Evolutionary conservation across 1,139 yeast genomes (phyloP).

Genomic region (Debaryomyces udenii): DNA sequence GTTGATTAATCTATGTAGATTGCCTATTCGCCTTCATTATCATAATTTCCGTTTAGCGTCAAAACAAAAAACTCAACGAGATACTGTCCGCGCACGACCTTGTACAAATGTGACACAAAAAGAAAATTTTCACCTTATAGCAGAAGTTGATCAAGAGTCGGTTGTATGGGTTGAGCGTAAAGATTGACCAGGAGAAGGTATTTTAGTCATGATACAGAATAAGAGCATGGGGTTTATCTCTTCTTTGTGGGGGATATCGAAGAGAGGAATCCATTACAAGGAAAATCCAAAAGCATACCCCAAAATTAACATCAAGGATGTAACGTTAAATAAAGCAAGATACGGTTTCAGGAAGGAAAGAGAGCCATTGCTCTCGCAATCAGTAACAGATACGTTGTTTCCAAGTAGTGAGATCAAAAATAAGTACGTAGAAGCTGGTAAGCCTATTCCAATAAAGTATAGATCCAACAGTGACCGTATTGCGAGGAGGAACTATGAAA

Average conservation of each 20-base stretch:
- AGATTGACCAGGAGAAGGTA: conserved; percentile 1
- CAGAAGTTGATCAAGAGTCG: neutral
- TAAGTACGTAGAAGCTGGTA: conserved; percentile 40
- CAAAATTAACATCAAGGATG: conserved; percentile 43
- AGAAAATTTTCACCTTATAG: conserved; percentile 15
- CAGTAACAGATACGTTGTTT: conserved; percentile 43
- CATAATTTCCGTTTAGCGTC: conserved; percentile 1
- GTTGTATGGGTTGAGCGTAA: too few relatives aligned
- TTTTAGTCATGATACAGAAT: conserved; percentile 1
- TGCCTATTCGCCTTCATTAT: conserved; percentile 11
- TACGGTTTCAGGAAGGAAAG: conserved; percentile 44
- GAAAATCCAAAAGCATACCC: conserved; percentile 40
- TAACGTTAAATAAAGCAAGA: conserved; percentile 41
- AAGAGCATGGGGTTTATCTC: conserved; percentile 13
- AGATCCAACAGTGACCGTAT: conserved; percentile 38
- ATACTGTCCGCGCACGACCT: conserved; percentile 8
- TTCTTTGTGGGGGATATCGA: conserved; percentile 16
- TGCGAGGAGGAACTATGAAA: conserved; percentile 42
- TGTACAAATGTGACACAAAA: conserved; percentile 15
- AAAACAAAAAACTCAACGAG: conserved; percentile 14
- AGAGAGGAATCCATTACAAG: conserved; percentile 37
- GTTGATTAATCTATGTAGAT: conserved; percentile 8
- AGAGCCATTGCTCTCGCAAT: conserved; percentile 44
- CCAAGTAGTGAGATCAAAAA: conserved; percentile 43
- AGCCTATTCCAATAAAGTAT: conserved; percentile 48